Conservation (phyloP, 225 moss, liverwort and hornwort species). For the Pseudisothecium myosuroides region DNA sequence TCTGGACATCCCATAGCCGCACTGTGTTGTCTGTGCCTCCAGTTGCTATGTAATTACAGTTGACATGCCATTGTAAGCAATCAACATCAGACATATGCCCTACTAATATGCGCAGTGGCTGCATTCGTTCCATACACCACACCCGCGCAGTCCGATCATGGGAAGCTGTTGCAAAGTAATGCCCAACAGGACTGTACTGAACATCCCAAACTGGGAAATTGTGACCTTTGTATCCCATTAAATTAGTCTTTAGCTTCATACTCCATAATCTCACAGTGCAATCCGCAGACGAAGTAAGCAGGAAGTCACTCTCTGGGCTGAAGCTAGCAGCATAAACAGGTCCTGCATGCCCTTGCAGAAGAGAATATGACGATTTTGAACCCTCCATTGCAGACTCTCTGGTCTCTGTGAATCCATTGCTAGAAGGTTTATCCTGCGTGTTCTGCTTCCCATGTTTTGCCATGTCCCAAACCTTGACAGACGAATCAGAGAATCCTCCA, state of each 20-base stretch:
- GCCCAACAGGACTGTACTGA: constrained; percentile 97
- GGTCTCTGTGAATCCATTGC: constrained; percentile 51
- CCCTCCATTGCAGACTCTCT: constrained; percentile 41
- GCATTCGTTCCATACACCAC: constrained; percentile 92
- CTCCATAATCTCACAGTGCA: constrained; percentile 94
- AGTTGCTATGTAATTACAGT: constrained; percentile 97
- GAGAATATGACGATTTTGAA: constrained; percentile 50
- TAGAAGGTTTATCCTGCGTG: constrained; percentile 35
- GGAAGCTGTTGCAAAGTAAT: constrained; percentile 96
- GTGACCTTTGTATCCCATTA: constrained; percentile 89
- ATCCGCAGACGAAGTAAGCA: constrained; percentile 88
- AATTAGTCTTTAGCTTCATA: constrained; percentile 80
- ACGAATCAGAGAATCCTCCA: constrained; percentile 97
- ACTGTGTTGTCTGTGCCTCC: constrained; percentile 98
- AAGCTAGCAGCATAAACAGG: constrained; percentile 93
- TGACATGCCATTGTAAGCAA: constrained; percentile 99
- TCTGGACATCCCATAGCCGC: constrained; percentile 96
- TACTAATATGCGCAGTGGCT: constrained; percentile 88
- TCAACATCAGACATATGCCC: constrained; percentile 99
- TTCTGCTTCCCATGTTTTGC: constrained; percentile 60
- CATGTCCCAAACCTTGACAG: constrained; percentile 99
- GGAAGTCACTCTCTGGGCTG: constrained; percentile 81
- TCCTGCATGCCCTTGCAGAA: constrained; percentile 84
- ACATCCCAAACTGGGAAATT: constrained; percentile 99
- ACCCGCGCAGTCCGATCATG: constrained; percentile 96